Conservation (phyloP, 345 rosid species). For the Arabidopsis suecica region DNA sequence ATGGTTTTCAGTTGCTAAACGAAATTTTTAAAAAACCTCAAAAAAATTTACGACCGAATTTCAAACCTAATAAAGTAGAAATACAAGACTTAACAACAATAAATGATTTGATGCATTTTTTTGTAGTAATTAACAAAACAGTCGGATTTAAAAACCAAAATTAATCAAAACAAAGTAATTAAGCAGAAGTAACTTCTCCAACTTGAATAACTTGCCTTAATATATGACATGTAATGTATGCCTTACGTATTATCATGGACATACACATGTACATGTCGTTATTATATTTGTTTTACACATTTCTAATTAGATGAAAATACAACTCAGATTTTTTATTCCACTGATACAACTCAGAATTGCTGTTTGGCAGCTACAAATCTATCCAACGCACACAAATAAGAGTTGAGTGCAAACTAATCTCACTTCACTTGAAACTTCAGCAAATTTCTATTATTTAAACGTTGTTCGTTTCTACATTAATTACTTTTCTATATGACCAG, state of each 20-base stretch:
- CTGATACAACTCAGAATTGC: background rate
- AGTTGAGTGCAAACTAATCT: constrained; percentile 20
- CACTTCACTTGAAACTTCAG: constrained; percentile 24
- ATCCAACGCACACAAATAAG: background rate
- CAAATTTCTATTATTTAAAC: background rate
- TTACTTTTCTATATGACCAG: background rate
- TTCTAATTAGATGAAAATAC: background rate
- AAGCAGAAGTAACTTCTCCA: background rate
- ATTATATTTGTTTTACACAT: background rate
- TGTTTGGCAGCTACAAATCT: constrained; percentile 19
- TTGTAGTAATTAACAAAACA: background rate
- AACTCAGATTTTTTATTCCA: background rate
- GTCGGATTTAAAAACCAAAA: background rate
- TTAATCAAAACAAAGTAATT: background rate
- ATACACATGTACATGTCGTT: background rate
- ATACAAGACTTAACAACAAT: background rate
- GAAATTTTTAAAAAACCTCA: no score
- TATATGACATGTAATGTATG: constrained; percentile 6
- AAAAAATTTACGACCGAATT: no score
- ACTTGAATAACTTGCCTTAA: constrained; percentile 7
- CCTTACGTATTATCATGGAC: constrained; percentile 10
- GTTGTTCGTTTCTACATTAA: background rate
- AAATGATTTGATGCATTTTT: background rate
- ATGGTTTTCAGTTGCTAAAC: no score
- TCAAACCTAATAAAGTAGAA: background rate